These are phyloP conservation scores for Colletotrichum simmondsii DNA, from an alignment of 2,329 filamentous ascomycete genomes.

Conservation along the genomic window DNA sequence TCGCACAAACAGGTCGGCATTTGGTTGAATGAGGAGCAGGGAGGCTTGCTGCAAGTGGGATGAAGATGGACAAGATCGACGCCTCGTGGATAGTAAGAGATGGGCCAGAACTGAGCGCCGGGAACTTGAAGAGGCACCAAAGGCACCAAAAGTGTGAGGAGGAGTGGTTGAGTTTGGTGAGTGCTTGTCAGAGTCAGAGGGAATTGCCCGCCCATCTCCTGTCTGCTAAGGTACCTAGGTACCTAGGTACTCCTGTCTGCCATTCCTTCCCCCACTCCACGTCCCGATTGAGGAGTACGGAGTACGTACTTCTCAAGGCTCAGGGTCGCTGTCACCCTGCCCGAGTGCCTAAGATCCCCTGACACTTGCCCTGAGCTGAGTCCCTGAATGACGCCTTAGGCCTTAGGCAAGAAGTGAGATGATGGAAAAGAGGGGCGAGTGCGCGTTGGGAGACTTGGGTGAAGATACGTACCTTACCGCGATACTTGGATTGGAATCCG, in stretches of 20 bases:
- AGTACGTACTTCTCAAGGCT: not conserved
- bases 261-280: not conserved
- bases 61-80: conserved; percentile 31
- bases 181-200: not conserved
- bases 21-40: conserved; percentile 18
- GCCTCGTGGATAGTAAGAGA: not conserved
- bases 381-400: not conserved
- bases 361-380: no score
- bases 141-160: no score
- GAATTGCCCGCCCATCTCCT: not conserved
- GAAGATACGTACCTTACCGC: not conserved
- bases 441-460: not conserved
- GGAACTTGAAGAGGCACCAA: not conserved
- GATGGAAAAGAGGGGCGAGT: not conserved
- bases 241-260: not conserved
- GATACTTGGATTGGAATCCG: no score
- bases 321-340: not conserved
- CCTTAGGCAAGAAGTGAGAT: not conserved
- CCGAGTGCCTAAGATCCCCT: no score
- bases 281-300: not conserved
- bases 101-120: not conserved
- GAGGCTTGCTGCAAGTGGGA: conserved; percentile 23
- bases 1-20: conserved; percentile 16
- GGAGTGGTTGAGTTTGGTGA: no score
- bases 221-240: not conserved